Evolutionary conservation across 805 yeast genomes (phyloP), one percentile per base, ranked within the genome.

Genomic region (Wickerhamiella azymoides): DNA sequence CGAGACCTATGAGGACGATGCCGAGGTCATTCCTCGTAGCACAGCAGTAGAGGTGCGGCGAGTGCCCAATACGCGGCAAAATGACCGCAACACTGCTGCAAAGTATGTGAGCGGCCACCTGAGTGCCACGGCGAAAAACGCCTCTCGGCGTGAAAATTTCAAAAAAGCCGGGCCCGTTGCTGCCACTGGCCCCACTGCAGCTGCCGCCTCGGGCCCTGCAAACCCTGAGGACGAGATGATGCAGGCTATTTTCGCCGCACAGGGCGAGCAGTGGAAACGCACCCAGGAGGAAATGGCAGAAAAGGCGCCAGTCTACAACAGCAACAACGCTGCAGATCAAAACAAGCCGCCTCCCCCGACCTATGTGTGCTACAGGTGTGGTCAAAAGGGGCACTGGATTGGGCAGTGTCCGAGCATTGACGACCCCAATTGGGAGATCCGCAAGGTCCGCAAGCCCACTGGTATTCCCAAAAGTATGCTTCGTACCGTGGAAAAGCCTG

Each of bases 381-480:
- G 97, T 42, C 84, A 83, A 25, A 84, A 85, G 62, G 92, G 85
- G 47, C 99, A 92, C 62, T 89, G 94, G 86, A 89, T 92, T 49
- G 83, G 82, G 58, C 84, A 86, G 56, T 92, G 99, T 68, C 98
- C 99, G 0, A 84, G 94, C 2, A 81, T 84, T 57, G 77, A 76
- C 38, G 97, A 89, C 63, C 96, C 96, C 2, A 83, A 77, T 55
- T 86, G 86, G 72, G 97, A 89, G 59, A 94, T 94, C 16, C 84
- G 84, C 58, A 72, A 93, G 50, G 81, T 92, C 41, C 81, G 84
- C 55, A 74, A 94, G 55, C 88, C 96, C 0, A 92, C 97, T 0
- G 99, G 99, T 79, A 92, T 92, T 58, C 99, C 99, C 2, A 82
- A 80, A 62, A 80, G 93, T 28, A 85, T 85, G 62, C 74, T 92